phyloP scores from a whole-genome alignment of 2,329 filamentous ascomycete genomes.

The Xylariaceae sp. region DNA sequence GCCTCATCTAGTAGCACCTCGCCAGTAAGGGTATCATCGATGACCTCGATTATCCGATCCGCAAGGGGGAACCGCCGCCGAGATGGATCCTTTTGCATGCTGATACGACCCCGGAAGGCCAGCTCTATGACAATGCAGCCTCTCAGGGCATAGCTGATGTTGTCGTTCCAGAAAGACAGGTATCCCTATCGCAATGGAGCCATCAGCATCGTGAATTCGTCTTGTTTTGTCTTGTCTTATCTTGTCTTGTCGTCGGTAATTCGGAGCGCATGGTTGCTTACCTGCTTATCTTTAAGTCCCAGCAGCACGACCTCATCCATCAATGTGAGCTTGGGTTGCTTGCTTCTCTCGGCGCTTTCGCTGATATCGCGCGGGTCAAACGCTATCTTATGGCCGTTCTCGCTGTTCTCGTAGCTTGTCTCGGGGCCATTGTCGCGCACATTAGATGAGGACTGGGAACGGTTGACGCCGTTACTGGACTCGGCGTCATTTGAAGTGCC shows the following conservation, averaged over 20 bases:
- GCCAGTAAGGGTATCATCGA: constrained; percentile 94
- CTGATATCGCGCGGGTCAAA: constrained; percentile 97
- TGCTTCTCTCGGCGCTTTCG: constrained; percentile 93
- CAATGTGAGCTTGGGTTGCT: constrained; percentile 96
- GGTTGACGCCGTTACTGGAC: constrained; percentile 61
- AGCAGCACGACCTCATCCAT: constrained; percentile 98
- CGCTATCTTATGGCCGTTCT: constrained; percentile 98
- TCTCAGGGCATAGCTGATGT: constrained; percentile 96
- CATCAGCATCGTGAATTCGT: constrained; percentile 21
- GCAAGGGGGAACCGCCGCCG: constrained; percentile 90
- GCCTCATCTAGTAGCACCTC: constrained; percentile 97
- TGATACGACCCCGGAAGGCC: constrained; percentile 92
- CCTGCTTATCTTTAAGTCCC: constrained; percentile 98
- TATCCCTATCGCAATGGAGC: constrained; percentile 71
- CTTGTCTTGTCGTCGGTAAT: background rate
- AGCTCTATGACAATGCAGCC: constrained; percentile 98
- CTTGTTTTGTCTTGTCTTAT: background rate
- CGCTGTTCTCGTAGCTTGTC: constrained; percentile 89
- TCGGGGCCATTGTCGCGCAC: constrained; percentile 64
- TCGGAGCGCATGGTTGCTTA: constrained; percentile 55
- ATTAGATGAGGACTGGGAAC: constrained; percentile 63
- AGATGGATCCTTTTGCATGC: constrained; percentile 97
- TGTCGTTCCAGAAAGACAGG: constrained; percentile 99
- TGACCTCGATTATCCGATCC: constrained; percentile 93
- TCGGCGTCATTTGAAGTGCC: constrained; percentile 62